A percentile compares a stretch with the other conserved stretches of the same genome.
Conservation (phyloP, 345 rosid genomes). For the Lepidium sativum region DNA sequence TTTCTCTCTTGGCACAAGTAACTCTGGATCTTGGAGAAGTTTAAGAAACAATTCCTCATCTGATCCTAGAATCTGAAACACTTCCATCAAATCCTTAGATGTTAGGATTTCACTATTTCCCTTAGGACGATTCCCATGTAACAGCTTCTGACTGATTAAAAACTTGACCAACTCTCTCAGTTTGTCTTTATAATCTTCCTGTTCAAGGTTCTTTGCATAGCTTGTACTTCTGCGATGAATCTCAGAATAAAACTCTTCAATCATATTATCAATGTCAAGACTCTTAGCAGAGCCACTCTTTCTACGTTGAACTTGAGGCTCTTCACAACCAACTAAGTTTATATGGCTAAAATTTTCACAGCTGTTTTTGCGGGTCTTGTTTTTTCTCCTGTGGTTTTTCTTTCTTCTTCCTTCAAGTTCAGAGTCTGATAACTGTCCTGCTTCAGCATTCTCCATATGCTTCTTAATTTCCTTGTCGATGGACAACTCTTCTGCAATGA, state of each 20-base stretch:
- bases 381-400: conserved; percentile 48
- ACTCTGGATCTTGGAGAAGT: conserved; percentile 70
- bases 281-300: conserved; percentile 24
- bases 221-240: conserved; percentile 46
- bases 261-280: conserved; percentile 48
- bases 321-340: conserved; percentile 31
- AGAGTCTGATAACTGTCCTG: conserved; percentile 33
- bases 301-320: conserved; percentile 26
- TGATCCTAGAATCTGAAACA: conserved; percentile 63
- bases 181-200: conserved; percentile 50
- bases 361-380: conserved; percentile 47
- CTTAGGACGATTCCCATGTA: conserved; percentile 38
- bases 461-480: conserved; percentile 32
- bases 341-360: conserved; percentile 33
- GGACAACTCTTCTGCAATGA: conserved; percentile 85
- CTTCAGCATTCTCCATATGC: conserved; percentile 35
- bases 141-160: conserved; percentile 57
- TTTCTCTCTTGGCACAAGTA: conserved; percentile 39
- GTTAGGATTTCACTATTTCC: conserved; percentile 42
- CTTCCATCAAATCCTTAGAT: conserved; percentile 71
- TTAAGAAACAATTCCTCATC: conserved; percentile 75
- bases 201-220: conserved; percentile 32
- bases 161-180: conserved; percentile 61
- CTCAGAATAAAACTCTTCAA: conserved; percentile 61
- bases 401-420: conserved; percentile 40